These are phyloP conservation scores for Fusarium nygamai DNA, from an alignment of 2,329 filamentous ascomycete species.

Conservation along the genomic window DNA sequence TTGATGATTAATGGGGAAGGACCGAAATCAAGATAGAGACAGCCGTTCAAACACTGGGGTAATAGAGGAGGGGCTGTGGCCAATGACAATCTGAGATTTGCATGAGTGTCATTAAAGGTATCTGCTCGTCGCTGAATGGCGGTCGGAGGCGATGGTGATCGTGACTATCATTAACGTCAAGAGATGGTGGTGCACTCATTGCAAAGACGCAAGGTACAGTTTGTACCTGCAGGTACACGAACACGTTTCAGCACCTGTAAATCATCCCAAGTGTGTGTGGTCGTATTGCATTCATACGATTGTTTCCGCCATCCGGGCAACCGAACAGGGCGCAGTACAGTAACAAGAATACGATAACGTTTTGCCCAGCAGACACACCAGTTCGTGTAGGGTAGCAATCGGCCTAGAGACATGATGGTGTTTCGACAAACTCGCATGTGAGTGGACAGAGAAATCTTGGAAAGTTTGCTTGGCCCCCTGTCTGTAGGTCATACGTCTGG, in stretches of 20 bases:
- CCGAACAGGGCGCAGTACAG: constrained; percentile 11
- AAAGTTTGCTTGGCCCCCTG: constrained; percentile 18
- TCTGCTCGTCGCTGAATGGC: neutral
- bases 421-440: constrained; percentile 22
- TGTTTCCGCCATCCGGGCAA: constrained; percentile 3
- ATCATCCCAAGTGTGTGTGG: neutral
- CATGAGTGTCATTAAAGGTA: constrained; percentile 12
- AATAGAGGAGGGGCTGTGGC: constrained; percentile 9
- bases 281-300: neutral
- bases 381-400: constrained; percentile 28
- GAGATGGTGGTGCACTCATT: constrained; percentile 6
- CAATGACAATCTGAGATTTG: constrained; percentile 1
- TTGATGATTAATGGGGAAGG: neutral
- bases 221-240: constrained; percentile 23
- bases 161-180: constrained; percentile 12
- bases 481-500: constrained; percentile 9
- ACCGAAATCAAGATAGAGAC: neutral
- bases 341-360: constrained; percentile 22
- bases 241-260: neutral
- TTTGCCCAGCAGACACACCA: neutral
- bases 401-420: neutral
- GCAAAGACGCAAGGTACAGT: neutral
- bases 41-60: neutral
- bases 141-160: constrained; percentile 27
- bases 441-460: constrained; percentile 18